Evolutionary conservation across 139 green algal species (phyloP), one percentile per base, ranked within the genome.

Genomic region (Picochlorum sp.): DNA sequence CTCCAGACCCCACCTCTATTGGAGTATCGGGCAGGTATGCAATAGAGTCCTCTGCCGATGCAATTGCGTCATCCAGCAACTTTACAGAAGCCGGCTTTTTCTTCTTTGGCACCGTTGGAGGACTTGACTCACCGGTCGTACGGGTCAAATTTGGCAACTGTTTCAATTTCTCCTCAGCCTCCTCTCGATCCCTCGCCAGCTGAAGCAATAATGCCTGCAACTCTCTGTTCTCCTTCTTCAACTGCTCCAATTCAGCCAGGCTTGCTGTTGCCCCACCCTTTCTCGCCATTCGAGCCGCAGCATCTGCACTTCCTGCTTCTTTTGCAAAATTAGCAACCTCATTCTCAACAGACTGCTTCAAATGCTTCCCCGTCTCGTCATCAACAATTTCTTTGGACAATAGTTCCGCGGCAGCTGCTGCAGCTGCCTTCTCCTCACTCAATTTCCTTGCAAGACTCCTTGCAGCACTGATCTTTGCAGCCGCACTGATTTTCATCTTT

Each of bases 351-450:
- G 60, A 56, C 10, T 21, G 31, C 38, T 65, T 65, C 60, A 67
- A 65, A 58, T 70, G 38, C 57, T 64, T 52, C 28, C 65, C 71
- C 2, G 49, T 18, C 26, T 73, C 64, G 6, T 59, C 62, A 54
- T 77, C 60, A 16, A 71, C 57, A 15, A 44, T 24, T 14, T 44
- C 26, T 55, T 77, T 57, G 4, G 60, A 62, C 2, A 63, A 55
- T 16, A 67, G 52, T 44, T 68, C 60, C 7, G 72, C 63, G 2
- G 73, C 83, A 1, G 77, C 79, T n/a, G 81, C 70, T 0, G 77
- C 84, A 11, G 81, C 85, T 61, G 81, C 63, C 70, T 89, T 88
- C 71, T 95, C 87, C 63, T 93, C 86, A 15, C 86, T 76, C 54
- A 95, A 74, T 26, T 87, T 80, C 30, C 86, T 60, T 2, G 87